Evolutionary conservation across 192 early-diverging fungal species (phyloP), one percentile per base, ranked within the genome.

Genomic region (Umbelopsis vinacea): DNA sequence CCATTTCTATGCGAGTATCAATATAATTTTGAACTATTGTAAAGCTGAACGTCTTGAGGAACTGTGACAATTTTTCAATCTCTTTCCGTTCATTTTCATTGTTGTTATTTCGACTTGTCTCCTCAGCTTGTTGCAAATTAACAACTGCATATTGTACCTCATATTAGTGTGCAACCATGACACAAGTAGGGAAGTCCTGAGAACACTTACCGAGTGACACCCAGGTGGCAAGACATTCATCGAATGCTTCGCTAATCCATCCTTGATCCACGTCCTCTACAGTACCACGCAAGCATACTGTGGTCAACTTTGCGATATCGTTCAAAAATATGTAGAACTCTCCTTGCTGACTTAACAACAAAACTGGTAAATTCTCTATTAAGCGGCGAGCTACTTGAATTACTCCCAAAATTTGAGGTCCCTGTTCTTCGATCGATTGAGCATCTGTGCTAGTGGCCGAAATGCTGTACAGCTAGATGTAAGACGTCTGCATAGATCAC

Each of bases 141-240:
- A 63, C 33, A 3, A 63, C 57, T 63, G 6, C 2, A 14, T 3
- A 63, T 50, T 21, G n/a, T 50, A 46, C 2, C 46, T 1, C 15
- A 17, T 12, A 21, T 50, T 15, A 6, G 40, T 50, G 9, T 15
- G 48, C 15, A 4, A n/a, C 48, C 48, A n/a, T 1, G 48, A 1
- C n/a, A 0, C 5, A 15, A 17, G 15, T 3, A 21, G 4, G 1
- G 2, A 6, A 11, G 11, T 43, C 2, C 40, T 15, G 48, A 3
- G 2, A 17, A 19, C 48, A 50, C 74, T 53, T 78, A 89, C 88
- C 83, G 22, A 91, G 76, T 23, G 77, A 81, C 0, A 88, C 84
- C 90, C 90, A 91, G 0, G 85, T 82, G 24, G 81, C 84, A 12
- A 91, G 72, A 17, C 86, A 83, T 37, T 90, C 87, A 54, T 91